Conservation (phyloP, 2,329 filamentous ascomycete species). For the Ophiocordyceps unilateralis region DNA sequence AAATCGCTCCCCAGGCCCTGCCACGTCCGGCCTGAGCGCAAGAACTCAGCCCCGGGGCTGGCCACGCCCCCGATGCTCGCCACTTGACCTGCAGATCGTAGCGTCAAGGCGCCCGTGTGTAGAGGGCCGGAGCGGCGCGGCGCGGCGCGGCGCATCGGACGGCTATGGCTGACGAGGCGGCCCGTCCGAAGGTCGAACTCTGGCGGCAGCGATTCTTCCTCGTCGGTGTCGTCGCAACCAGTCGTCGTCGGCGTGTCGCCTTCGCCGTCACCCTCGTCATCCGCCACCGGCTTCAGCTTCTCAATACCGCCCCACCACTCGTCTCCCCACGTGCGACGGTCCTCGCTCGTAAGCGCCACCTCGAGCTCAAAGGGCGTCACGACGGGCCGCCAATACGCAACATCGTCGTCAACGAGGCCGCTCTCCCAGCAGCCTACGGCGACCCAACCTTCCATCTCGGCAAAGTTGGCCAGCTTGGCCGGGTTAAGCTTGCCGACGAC, state of each 20-base stretch:
- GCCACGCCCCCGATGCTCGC: slow-evolving; percentile 67
- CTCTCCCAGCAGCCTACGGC: slow-evolving; percentile 98
- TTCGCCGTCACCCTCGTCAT: slow-evolving; percentile 11
- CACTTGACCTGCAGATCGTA: slow-evolving; percentile 45
- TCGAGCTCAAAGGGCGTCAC: slow-evolving; percentile 91
- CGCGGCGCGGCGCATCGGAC: slow-evolving; percentile 53
- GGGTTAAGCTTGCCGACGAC: slow-evolving; percentile 94
- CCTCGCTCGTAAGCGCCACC: slow-evolving; percentile 58
- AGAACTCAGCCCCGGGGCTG: slow-evolving; percentile 82
- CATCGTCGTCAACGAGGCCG: slow-evolving; percentile 68
- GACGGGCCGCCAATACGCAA: slow-evolving; percentile 70
- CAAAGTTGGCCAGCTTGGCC: slow-evolving; percentile 91
- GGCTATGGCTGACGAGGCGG: slow-evolving; percentile 59
- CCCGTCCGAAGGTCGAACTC: slow-evolving; percentile 89
- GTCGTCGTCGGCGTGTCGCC: too few relatives aligned
- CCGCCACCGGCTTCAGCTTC: slow-evolving; percentile 29
- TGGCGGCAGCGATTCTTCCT: slow-evolving; percentile 61
- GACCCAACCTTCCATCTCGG: slow-evolving; percentile 90
- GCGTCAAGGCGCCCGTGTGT: slow-evolving; percentile 9
- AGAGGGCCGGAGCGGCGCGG: slow-evolving; percentile 10
- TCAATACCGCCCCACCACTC: slow-evolving; percentile 84
- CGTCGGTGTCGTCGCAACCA: not conserved
- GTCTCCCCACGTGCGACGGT: slow-evolving; percentile 66
- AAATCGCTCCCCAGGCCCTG: slow-evolving; percentile 83
- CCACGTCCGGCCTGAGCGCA: slow-evolving; percentile 75